Conservation (phyloP, 331 rosid species). For the Prunus yedoensis region DNA sequence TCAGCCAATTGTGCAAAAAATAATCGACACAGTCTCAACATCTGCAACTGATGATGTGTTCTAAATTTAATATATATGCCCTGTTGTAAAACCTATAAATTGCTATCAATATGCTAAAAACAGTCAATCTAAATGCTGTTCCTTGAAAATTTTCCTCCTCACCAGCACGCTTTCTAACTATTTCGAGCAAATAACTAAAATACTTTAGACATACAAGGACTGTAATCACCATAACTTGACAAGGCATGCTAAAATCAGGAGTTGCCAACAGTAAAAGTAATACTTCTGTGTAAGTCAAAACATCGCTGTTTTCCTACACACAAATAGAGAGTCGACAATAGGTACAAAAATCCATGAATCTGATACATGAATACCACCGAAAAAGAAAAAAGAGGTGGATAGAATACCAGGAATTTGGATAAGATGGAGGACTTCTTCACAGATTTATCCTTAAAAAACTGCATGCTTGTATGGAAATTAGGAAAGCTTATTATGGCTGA, state of each 20-base stretch:
- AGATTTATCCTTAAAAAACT: constrained; percentile 42
- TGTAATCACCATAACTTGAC: too few species aligned
- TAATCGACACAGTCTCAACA: too few species aligned
- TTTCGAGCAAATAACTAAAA: too few species aligned
- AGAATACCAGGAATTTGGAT: constrained; percentile 65
- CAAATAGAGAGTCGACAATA: constrained; percentile 12
- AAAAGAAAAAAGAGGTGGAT: background rate
- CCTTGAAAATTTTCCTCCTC: too few species aligned
- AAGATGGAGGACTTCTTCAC: constrained; percentile 56
- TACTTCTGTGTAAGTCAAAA: constrained; percentile 79
- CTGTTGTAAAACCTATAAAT: too few species aligned
- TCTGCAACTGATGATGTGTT: too few species aligned
- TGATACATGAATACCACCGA: background rate
- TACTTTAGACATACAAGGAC: too few species aligned
- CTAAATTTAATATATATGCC: too few species aligned
- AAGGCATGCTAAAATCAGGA: constrained; percentile 98
- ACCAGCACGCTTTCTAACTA: too few species aligned
- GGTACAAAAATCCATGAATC: constrained; percentile 3
- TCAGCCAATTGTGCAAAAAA: too few species aligned
- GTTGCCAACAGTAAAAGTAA: constrained; percentile 88
- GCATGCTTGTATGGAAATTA: constrained; percentile 52
- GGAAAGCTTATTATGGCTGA: constrained; percentile 92
- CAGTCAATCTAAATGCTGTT: too few species aligned
- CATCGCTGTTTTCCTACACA: constrained; percentile 59
- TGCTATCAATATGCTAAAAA: too few species aligned